These are phyloP conservation scores for Salix brachista DNA, from an alignment of 345 rosid species.

Conservation along the genomic window DNA sequence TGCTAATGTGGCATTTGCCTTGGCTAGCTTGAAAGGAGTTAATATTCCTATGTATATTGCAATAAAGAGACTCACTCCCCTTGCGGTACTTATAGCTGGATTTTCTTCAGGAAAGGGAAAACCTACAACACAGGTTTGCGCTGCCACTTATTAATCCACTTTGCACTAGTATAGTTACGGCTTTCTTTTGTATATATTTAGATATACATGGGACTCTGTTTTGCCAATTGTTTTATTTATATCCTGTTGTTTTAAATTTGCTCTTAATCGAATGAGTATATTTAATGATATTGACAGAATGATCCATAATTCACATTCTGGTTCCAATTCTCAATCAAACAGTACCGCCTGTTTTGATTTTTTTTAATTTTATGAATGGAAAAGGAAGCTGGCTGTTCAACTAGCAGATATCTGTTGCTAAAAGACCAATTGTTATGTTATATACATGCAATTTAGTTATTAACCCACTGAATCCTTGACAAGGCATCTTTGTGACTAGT, in stretches of 20 bases:
- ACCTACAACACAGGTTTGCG: constrained; percentile 70
- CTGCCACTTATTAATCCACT: neutral
- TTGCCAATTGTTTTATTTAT: neutral
- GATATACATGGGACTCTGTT: neutral
- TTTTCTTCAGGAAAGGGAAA: constrained; percentile 63
- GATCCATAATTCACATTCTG: neutral
- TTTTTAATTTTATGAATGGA: neutral
- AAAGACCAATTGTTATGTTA: neutral
- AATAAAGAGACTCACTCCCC: constrained; percentile 92
- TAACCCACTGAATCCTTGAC: neutral
- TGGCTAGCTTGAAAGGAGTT: constrained; percentile 97
- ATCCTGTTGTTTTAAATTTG: neutral
- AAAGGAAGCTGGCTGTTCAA: neutral
- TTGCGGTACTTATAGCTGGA: constrained; percentile 77
- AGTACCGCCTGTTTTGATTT: neutral
- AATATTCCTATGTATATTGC: constrained; percentile 99
- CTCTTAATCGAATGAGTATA: neutral
- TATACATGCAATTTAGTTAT: neutral
- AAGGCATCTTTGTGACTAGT: neutral
- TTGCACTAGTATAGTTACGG: neutral
- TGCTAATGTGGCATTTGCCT: constrained; percentile 94
- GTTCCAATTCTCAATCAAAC: neutral
- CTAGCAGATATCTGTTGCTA: neutral
- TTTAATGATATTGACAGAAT: neutral
- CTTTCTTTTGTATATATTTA: neutral